Conservation (phyloP, 2,329 filamentous ascomycete genomes). For the Pseudocercospora crystallina region DNA sequence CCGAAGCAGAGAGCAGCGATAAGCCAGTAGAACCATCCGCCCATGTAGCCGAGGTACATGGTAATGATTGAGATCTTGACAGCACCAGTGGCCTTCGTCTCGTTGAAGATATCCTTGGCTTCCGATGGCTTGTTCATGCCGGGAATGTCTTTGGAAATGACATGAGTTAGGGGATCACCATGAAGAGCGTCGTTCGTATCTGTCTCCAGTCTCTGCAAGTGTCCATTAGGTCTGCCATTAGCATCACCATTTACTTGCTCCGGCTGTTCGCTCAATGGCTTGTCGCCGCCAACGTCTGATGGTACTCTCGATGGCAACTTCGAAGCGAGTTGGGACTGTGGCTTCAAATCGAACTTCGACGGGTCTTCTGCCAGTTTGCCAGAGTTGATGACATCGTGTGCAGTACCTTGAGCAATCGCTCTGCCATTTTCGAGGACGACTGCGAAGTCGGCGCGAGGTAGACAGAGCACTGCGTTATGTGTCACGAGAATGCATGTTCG, state of each 20-base stretch:
- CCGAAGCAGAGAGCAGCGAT: conserved; percentile 72
- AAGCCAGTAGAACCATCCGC: conserved; percentile 94
- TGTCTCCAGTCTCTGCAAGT: conserved; percentile 33
- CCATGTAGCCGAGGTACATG: conserved; percentile 87
- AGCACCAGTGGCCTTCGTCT: conserved; percentile 79
- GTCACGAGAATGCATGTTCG: conserved; percentile 94
- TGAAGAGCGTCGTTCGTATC: conserved; percentile 37
- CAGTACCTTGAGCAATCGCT: conserved; percentile 71
- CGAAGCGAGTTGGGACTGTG: conserved; percentile 69
- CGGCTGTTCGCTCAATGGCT: conserved; percentile 49
- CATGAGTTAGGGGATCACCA: conserved; percentile 50
- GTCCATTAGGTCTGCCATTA: conserved; percentile 48
- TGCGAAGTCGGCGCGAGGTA: conserved; percentile 75
- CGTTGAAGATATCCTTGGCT: conserved; percentile 57
- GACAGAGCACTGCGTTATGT: conserved; percentile 87
- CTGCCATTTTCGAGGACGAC: conserved; percentile 87
- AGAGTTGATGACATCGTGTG: conserved; percentile 77
- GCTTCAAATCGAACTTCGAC: conserved; percentile 62
- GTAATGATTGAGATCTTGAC: conserved; percentile 85
- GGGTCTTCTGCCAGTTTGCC: conserved; percentile 87
- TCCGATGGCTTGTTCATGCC: conserved; percentile 38
- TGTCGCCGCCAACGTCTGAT: conserved; percentile 67
- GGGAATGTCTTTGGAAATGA: conserved; percentile 40
- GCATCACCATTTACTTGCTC: conserved; percentile 33
- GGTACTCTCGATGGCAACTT: conserved; percentile 74